Conservation (phyloP, 2,329 filamentous ascomycete genomes). For the Colletotrichum tamarilloi region DNA sequence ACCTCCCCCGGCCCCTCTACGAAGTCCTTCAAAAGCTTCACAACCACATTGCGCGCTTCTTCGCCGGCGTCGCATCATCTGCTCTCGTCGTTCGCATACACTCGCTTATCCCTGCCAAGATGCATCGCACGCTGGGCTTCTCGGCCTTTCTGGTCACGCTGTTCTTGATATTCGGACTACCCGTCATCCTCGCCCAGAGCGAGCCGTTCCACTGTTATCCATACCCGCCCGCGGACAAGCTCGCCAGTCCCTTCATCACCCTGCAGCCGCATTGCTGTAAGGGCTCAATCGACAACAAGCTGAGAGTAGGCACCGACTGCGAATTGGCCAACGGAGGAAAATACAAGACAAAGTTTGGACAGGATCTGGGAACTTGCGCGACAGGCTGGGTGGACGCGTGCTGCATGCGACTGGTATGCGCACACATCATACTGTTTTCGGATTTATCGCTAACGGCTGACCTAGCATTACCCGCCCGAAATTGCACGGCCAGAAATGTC, state of each 20-base stretch:
- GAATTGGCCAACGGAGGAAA: conserved; percentile 23
- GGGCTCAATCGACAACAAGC: conserved; percentile 25
- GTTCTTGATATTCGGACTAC: conserved; percentile 27
- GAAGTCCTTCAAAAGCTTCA: conserved; percentile 17
- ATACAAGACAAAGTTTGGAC: conserved; percentile 34
- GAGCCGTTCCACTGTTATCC: conserved; percentile 35
- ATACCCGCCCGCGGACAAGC: conserved; percentile 20
- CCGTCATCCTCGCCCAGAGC: conserved; percentile 29
- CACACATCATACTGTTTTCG: neutral
- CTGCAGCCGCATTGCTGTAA: conserved; percentile 32
- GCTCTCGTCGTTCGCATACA: conserved; percentile 20
- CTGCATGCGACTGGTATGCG: conserved; percentile 33
- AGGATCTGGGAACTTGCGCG: conserved; percentile 33
- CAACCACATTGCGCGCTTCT: neutral
- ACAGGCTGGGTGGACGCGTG: conserved; percentile 31
- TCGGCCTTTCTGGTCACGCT: conserved; percentile 12
- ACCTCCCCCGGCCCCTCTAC: conserved; percentile 28
- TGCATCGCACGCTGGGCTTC: conserved; percentile 27
- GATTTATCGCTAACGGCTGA: neutral
- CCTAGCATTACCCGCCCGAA: conserved; percentile 34
- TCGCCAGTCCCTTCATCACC: conserved; percentile 26
- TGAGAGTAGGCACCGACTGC: conserved; percentile 24
- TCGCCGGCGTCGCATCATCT: conserved; percentile 4
- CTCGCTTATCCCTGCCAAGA: conserved; percentile 25
- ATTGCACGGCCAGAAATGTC: conserved; percentile 25